Evolutionary conservation across 75 land plant genomes (phyloP), one percentile per base, ranked within the genome.

Genomic region (Cryptomeria japonica): DNA sequence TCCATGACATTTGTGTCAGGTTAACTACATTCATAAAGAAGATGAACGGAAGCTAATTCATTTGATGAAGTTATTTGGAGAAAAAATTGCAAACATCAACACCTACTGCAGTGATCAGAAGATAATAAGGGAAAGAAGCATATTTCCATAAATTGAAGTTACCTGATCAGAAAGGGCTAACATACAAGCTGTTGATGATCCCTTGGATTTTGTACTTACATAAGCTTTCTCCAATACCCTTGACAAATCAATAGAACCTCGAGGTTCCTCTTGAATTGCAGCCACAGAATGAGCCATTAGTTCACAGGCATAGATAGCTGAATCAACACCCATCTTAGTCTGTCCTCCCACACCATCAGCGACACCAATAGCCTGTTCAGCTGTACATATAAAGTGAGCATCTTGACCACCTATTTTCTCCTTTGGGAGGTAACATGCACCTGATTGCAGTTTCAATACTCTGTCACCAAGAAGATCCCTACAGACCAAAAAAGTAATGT

Each of bases 291-390:
- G 91, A 64, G 92, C 88, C 99, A 98, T 98, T 10, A 98, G 95
- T 90, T 98, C 97, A 51, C 95, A 89, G 12, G 99, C 96, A 94
- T 96, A 98, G 46, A 86, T 85, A 4, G 98, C 98, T 46, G 99
- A 91, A 93, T 96, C 87, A 86, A 98, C 91, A 84, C 98, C 98
- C 86, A 92, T 88, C 64, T 95, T 93, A 38, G 99, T 96, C 98
- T 98, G 95, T 13, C 98, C 98, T 70, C 99, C 99, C 86, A 98
- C 98, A 85, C 99, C 99, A 94, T 98, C 98, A 34, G 97, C 98
- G 34, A 98, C 97, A 61, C 99, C 99, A 51, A 97, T 90, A 0
- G 95, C 99, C 86, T 94, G 96, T 89, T 95, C 92, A 76, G 94
- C 90, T 19, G 89, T 68, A 89, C 98, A 97, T 32, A 98, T 98